These are phyloP conservation scores for Hortiboletus flavorubellus DNA, from an alignment of 768 basidiomycete genomes.

Conservation along the genomic window DNA sequence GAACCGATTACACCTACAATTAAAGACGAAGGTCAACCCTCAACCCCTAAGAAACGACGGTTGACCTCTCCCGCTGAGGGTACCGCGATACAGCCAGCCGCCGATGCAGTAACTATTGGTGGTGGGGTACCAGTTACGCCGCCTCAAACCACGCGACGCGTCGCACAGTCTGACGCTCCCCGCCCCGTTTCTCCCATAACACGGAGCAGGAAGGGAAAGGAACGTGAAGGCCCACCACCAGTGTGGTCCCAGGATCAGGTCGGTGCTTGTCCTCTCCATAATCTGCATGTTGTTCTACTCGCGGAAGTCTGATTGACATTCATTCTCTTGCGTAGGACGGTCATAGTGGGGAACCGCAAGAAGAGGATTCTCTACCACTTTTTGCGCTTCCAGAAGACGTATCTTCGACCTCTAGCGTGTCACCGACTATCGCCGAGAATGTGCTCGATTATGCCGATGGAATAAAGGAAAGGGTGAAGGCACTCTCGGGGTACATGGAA, in stretches of 20 bases:
- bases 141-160: constrained; percentile 23
- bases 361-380: constrained; percentile 21
- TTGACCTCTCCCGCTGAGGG: not conserved
- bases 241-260: constrained; percentile 10
- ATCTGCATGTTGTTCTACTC: not conserved
- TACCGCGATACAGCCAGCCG: not conserved
- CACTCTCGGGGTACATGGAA: constrained; percentile 24
- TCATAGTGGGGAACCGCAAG: not conserved
- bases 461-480: constrained; percentile 21
- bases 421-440: constrained; percentile 26
- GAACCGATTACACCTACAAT: not conserved
- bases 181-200: not conserved
- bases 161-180: not conserved
- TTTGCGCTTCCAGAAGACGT: constrained; percentile 14
- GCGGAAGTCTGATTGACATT: not conserved
- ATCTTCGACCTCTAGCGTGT: constrained; percentile 11
- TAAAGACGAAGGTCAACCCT: constrained; percentile 17
- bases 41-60: constrained; percentile 25
- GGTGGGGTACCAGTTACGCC: constrained; percentile 22
- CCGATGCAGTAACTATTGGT: not conserved
- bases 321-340: not conserved
- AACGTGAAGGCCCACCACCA: constrained; percentile 11
- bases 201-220: constrained; percentile 28
- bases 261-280: constrained; percentile 4
- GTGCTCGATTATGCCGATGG: constrained; percentile 25